Conservation (phyloP, 257 asterid genomes). For the Solanum paucissectum region DNA sequence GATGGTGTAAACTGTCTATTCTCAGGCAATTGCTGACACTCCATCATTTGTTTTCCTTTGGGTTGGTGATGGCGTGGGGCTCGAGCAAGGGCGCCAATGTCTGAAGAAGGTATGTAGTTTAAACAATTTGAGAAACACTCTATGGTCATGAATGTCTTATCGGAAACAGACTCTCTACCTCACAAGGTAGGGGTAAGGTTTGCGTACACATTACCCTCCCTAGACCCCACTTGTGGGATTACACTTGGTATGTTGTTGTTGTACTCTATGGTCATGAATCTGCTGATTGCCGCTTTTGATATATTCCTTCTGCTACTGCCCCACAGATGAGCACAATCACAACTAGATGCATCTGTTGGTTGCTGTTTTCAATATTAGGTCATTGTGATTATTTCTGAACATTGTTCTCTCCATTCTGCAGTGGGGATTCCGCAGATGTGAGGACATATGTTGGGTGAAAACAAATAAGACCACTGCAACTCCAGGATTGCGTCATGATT, state of each 20-base stretch:
- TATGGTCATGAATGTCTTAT: neutral
- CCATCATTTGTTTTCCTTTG: conserved; percentile 98
- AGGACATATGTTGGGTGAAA: conserved; percentile 99
- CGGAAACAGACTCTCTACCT: neutral
- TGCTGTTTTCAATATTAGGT: neutral
- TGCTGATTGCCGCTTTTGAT: neutral
- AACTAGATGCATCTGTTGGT: neutral
- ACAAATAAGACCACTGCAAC: conserved; percentile 87
- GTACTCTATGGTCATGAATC: neutral
- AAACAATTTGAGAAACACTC: conserved; percentile 1
- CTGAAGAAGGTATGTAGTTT: conserved; percentile 63
- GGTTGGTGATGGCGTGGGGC: conserved; percentile 99
- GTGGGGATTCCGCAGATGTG: conserved; percentile 99
- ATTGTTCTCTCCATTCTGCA: conserved; percentile 16
- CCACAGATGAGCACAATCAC: neutral
- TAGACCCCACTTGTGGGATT: neutral
- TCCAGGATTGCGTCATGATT: conserved; percentile 95
- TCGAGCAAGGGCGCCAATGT: conserved; percentile 99
- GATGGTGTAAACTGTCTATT: conserved; percentile 1
- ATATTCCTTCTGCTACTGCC: neutral
- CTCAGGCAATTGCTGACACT: conserved; percentile 93
- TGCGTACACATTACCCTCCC: neutral
- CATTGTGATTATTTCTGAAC: neutral
- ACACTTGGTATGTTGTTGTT: neutral
- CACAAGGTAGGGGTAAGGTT: neutral